These are phyloP conservation scores for Dichotomopilus funicola DNA, from an alignment of 2,329 filamentous ascomycete species.

Conservation along the genomic window DNA sequence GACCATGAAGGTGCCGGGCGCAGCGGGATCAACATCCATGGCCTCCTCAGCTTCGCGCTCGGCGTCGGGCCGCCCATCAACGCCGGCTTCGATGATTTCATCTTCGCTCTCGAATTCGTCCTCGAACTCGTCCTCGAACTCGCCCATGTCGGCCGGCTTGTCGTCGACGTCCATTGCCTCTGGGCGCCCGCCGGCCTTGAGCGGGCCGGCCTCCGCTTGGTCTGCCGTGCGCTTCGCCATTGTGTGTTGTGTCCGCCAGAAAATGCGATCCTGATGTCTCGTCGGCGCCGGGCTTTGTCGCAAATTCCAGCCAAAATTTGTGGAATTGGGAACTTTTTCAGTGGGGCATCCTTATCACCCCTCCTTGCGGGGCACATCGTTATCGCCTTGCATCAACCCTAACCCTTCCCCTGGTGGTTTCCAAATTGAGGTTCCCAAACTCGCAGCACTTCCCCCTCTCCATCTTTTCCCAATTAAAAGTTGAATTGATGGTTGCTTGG, in stretches of 20 bases:
- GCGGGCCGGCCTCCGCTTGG: slow-evolving; percentile 39
- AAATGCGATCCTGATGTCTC: too few species aligned
- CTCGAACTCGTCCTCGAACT: slow-evolving; percentile 95
- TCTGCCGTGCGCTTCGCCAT: slow-evolving; percentile 59
- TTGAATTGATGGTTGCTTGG: too few species aligned
- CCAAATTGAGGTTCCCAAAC: background rate
- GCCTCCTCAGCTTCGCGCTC: slow-evolving; percentile 89
- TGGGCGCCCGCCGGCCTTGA: slow-evolving; percentile 56
- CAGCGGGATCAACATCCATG: slow-evolving; percentile 72
- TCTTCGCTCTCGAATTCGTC: slow-evolving; percentile 84
- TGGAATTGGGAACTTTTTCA: slow-evolving; percentile 23
- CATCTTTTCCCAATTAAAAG: too few species aligned
- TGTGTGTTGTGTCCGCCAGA: background rate
- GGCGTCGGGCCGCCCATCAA: slow-evolving; percentile 85
- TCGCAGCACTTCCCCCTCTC: too few species aligned
- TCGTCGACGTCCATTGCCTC: slow-evolving; percentile 63
- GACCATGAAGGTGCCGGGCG: slow-evolving; percentile 86
- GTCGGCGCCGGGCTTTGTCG: background rate
- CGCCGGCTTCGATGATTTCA: slow-evolving; percentile 88
- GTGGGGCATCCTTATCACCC: slow-evolving; percentile 19
- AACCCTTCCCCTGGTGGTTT: background rate
- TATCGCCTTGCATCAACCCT: background rate
- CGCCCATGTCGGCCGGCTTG: slow-evolving; percentile 53
- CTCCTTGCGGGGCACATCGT: slow-evolving; percentile 1
- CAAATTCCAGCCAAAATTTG: slow-evolving; percentile 20